Base-by-base conservation (phyloP, 1,139 yeast genomes). In the Debaryomycetaceae sp. region DNA sequence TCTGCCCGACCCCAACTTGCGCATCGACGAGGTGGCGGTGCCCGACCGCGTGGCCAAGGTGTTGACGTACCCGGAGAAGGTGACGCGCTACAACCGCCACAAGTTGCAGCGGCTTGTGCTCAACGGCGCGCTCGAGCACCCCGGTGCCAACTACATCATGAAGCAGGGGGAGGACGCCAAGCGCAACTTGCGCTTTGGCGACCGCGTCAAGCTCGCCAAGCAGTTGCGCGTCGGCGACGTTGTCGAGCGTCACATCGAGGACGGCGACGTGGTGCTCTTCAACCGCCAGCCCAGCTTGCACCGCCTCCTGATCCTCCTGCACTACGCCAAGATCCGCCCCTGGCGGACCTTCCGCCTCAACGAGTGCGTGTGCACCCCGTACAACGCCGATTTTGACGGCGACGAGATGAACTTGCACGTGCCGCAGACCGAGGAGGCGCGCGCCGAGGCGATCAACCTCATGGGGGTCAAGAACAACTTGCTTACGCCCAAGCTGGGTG, bases 371-470 rank as follows among this genome's bases (percentile, higher is more conserved):
- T 93, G 99, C 67, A 91, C 98, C 0, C 98, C 98, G 2, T 93
- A 91, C 61, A 93, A 93, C 58, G 99, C 99, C 25, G 99, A 93
- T 74, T 93, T 93, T 53, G 99, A 93, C 59, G 99, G 99, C 58
- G 99, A 93, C 61, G 99, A 93, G 61, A 93, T 93, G 99, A 93
- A 93, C 57, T 69, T 93, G 53, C 99, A 93, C 53, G 98, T 93
- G 27, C 98, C 98, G 2, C 99, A 93, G 61, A 91, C 98, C 1
- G 98, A 93, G 58, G 99, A 93, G 58, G 98, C 98, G 1, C 71
- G 98, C 45, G 95, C 98, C 0, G 98, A 93, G 59, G 98, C 98
- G 12, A 86, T 91, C 56, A 85, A 85, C 48, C 70, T 93, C 48
- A 93, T 93, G 99, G 98, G 98, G 31, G 98, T 93, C 27, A 93